These are phyloP conservation scores for Leccinum griseonigrum DNA, from an alignment of 1,284 basidiomycete species.

Conservation along the genomic window DNA sequence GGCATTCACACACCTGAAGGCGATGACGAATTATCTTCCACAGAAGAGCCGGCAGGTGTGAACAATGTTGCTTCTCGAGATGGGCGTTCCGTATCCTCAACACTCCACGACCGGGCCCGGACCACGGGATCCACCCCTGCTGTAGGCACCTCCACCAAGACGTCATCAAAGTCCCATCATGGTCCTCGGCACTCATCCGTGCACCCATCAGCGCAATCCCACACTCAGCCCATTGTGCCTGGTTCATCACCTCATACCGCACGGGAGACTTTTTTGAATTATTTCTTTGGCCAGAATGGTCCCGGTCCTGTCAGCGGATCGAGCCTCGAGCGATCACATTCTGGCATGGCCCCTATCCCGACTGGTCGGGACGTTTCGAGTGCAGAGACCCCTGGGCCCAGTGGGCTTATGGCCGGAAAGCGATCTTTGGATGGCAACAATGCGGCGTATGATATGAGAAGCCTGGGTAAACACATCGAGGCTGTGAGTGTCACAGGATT, in stretches of 20 bases:
- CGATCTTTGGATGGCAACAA: conserved; percentile 70
- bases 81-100: conserved; percentile 76
- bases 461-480: conserved; percentile 93
- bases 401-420: conserved; percentile 66
- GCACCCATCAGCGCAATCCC: conserved; percentile 24
- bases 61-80: conserved; percentile 60
- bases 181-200: conserved; percentile 34
- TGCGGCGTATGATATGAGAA: conserved; percentile 98
- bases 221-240: conserved; percentile 32
- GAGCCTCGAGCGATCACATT: conserved; percentile 39
- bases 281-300: conserved; percentile 90
- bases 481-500: conserved; percentile 56
- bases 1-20: conserved; percentile 50
- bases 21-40: conserved; percentile 51
- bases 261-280: conserved; percentile 90
- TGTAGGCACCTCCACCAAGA: conserved; percentile 34
- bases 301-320: conserved; percentile 60
- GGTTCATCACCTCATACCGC: conserved; percentile 52
- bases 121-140: conserved; percentile 33
- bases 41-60: conserved; percentile 48
- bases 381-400: conserved; percentile 45
- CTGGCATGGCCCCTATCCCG: conserved; percentile 36
- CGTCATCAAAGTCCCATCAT: conserved; percentile 37
- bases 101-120: conserved; percentile 70
- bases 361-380: conserved; percentile 62